Evolutionary conservation across 306 rosid genomes (phyloP), one percentile per base, ranked within the genome.

Genomic region (Prosopis cineraria): DNA sequence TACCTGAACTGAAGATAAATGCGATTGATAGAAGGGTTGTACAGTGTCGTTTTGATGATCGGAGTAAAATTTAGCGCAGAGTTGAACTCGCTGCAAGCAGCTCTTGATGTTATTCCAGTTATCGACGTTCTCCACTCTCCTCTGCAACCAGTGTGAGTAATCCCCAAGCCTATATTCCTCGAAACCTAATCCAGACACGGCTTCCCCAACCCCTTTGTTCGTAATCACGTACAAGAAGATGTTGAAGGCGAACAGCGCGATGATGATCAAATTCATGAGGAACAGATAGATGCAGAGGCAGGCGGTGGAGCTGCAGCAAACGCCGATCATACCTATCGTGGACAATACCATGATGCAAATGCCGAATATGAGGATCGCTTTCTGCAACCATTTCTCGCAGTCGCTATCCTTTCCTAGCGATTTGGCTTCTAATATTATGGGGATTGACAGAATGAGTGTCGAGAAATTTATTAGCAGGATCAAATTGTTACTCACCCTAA

Each of bases 221-320:
- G 93, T 90, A 13, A 90, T 82, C 3, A 43, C 87, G 48, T 88
- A 88, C 70, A 80, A 82, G 70, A 90, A 90, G 80, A 90, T 55
- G 43, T 92, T 90, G 83, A 88, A 80, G 24, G 47, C 81, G 47
- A 84, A 71, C 37, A 90, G 86, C 11, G 89, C 22, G 6, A 94
- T 64, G 41, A 92, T 94, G 79, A 94, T 89, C 48, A 94, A n/a
- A 87, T 89, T 89, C 98, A 94, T 92, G 36, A 89, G 89, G 8
- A 92, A 77, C 0, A 92, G 93, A 80, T 94, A 90, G n/a, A 88
- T 3, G 93, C 97, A 90, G 36, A 94, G 93, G 12, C 89, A 96
- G 87, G 96, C 88, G 0, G 91, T 62, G 10, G 88, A 87, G 19
- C 87, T 75, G 44, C 89, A 94, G 10, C 94, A 94, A 11, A 91